Percentiles rank a stretch among this genome's conserved stretches.
Evolutionary conservation across 768 basidiomycete genomes (phyloP).

Genomic region (Tricholomella constricta): DNA sequence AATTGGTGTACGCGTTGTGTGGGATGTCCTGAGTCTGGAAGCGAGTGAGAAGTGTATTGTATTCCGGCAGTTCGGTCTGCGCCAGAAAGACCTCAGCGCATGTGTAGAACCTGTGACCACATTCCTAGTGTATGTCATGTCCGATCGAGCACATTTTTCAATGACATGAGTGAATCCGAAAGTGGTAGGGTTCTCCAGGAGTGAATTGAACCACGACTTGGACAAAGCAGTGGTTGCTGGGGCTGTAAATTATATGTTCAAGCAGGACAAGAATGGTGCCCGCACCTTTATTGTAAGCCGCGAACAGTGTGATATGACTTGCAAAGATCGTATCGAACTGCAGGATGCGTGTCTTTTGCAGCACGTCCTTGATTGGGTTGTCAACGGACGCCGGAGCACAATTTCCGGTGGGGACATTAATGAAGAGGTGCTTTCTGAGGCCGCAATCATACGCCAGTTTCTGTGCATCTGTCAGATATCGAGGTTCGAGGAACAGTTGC

Average conservation of each 20-base stretch:
- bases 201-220: conserved; percentile 47
- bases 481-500: conserved; percentile 3
- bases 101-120: conserved; percentile 44
- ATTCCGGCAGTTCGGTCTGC: conserved; percentile 36
- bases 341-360: conserved; percentile 39
- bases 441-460: conserved; percentile 41
- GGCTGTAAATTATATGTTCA: too few relatives aligned
- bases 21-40: conserved; percentile 50
- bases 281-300: conserved; percentile 35
- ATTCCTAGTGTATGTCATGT: too few relatives aligned
- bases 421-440: too few relatives aligned
- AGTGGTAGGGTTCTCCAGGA: conserved; percentile 40
- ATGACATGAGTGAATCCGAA: conserved; percentile 53
- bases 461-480: conserved; percentile 26
- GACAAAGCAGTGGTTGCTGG: conserved; percentile 41
- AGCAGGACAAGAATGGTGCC: background rate
- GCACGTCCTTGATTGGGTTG: conserved; percentile 34
- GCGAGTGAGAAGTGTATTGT: background rate
- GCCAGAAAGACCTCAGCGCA: conserved; percentile 57
- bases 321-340: conserved; percentile 46
- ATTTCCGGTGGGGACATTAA: conserved; percentile 59
- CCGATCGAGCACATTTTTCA: conserved; percentile 31
- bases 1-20: conserved; percentile 50
- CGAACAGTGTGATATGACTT: conserved; percentile 35
- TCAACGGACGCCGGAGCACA: conserved; percentile 43